Evolutionary conservation across 1,284 basidiomycete species (phyloP).

Genomic region (Schizophyllum amplum): DNA sequence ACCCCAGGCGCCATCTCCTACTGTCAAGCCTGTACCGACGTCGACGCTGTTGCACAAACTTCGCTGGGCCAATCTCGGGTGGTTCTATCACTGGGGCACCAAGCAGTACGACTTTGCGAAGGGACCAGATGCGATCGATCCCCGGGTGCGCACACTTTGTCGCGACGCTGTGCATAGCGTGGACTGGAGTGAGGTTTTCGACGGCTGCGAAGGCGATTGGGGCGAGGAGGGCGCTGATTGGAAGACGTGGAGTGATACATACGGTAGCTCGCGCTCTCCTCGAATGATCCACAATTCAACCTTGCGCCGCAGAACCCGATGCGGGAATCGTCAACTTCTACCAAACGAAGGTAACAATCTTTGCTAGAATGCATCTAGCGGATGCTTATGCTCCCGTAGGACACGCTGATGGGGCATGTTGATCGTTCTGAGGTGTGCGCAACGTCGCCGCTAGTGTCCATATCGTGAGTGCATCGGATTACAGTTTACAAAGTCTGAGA

Average conservation of each 20-base stretch:
- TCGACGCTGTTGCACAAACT: slow-evolving; percentile 61
- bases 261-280: slow-evolving; percentile 43
- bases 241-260: slow-evolving; percentile 64
- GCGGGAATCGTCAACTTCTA: slow-evolving; percentile 94
- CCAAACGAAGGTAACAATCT: slow-evolving; percentile 49
- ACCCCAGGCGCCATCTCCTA: slow-evolving; percentile 48
- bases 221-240: slow-evolving; percentile 49
- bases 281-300: not conserved
- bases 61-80: slow-evolving; percentile 90
- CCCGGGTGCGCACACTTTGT: slow-evolving; percentile 51
- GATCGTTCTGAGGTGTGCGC: slow-evolving; percentile 85
- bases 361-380: not conserved
- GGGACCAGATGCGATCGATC: slow-evolving; percentile 54
- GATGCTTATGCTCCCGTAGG: slow-evolving; percentile 29
- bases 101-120: slow-evolving; percentile 85
- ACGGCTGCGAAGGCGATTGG: slow-evolving; percentile 34
- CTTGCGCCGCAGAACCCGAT: slow-evolving; percentile 61
- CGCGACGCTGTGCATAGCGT: slow-evolving; percentile 50
- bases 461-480: slow-evolving; percentile 56
- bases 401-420: slow-evolving; percentile 90
- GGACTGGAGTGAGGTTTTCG: slow-evolving; percentile 64
- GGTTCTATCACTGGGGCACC: slow-evolving; percentile 88
- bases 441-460: slow-evolving; percentile 82
- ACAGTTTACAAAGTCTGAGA: not conserved
- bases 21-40: slow-evolving; percentile 34